Evolutionary conservation across 768 basidiomycete genomes (phyloP).

Genomic region (Lanmaoa pseudosensibilis): DNA sequence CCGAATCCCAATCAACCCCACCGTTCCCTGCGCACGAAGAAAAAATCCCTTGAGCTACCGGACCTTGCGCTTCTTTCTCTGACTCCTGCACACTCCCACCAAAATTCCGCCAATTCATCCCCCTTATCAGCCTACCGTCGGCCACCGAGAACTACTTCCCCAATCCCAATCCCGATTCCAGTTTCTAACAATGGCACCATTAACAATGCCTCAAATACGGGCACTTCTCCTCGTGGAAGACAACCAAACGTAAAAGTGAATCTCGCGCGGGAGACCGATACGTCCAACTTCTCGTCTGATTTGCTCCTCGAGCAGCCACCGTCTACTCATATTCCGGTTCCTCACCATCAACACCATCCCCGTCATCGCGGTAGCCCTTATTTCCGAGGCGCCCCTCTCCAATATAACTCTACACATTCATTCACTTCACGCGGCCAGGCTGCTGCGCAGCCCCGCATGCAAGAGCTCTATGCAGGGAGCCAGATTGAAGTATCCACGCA

Average conservation of each 20-base stretch:
- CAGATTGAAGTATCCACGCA: conserved; percentile 33
- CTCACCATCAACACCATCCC: conserved; percentile 30
- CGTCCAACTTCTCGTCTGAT: conserved; percentile 38
- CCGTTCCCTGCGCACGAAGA: conserved; percentile 63
- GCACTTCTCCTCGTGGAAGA: conserved; percentile 36
- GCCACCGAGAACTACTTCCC: conserved; percentile 43
- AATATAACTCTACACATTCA: conserved; percentile 46
- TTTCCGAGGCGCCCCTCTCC: conserved; percentile 37
- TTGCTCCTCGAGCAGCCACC: conserved; percentile 43
- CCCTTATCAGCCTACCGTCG: conserved; percentile 44
- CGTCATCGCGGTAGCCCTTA: conserved; percentile 35
- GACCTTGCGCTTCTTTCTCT: conserved; percentile 60
- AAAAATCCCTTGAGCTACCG: conserved; percentile 73
- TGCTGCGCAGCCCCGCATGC: conserved; percentile 41
- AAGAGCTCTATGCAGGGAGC: conserved; percentile 44
- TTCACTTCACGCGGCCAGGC: conserved; percentile 37
- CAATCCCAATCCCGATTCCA: conserved; percentile 50
- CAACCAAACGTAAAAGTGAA: conserved; percentile 33
- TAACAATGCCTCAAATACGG: conserved; percentile 36
- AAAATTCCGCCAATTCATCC: conserved; percentile 39
- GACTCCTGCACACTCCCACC: conserved; percentile 41
- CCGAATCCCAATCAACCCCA: conserved; percentile 49
- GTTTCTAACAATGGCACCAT: conserved; percentile 38
- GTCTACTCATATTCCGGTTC: conserved; percentile 43
- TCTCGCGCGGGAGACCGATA: conserved; percentile 25